These are phyloP conservation scores for Amanita exitialis DNA, from an alignment of 768 basidiomycete genomes.

Conservation along the genomic window DNA sequence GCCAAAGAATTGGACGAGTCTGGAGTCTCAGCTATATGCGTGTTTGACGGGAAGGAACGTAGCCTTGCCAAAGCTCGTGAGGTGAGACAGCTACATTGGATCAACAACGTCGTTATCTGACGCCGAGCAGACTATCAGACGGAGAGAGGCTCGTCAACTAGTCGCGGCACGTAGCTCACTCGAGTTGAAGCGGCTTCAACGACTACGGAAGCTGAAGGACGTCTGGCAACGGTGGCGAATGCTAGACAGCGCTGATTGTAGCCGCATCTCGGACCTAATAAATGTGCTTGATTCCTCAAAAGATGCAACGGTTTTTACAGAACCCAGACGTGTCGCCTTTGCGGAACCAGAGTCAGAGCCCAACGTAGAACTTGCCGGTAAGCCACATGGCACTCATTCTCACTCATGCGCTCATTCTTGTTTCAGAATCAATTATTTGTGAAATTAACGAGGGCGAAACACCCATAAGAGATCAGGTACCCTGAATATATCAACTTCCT, in stretches of 20 bases:
- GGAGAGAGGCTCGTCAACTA: slow-evolving; percentile 39
- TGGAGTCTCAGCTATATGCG: slow-evolving; percentile 54
- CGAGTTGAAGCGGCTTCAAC: slow-evolving; percentile 45
- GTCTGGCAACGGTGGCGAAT: slow-evolving; percentile 28
- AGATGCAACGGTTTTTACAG: not conserved
- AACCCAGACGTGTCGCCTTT: not conserved
- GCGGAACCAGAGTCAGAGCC: not conserved
- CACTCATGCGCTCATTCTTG: not conserved
- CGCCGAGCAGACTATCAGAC: slow-evolving; percentile 37
- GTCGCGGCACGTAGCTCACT: slow-evolving; percentile 42
- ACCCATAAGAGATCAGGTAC: not conserved
- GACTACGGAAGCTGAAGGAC: slow-evolving; percentile 35
- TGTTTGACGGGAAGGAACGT: slow-evolving; percentile 71
- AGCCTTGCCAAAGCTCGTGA: slow-evolving; percentile 61
- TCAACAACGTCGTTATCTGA: not conserved
- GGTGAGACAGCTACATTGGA: slow-evolving; percentile 27
- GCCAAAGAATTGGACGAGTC: slow-evolving; percentile 49
- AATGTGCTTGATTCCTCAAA: not conserved
- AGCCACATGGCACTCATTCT: too few species aligned
- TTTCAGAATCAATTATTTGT: not conserved
- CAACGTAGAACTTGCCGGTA: not conserved
- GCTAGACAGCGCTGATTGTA: slow-evolving; percentile 13
- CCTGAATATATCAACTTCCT: not conserved
- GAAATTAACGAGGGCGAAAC: not conserved
- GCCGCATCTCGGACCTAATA: not conserved